Evolutionary conservation across 1,139 yeast genomes (phyloP), one percentile per base, ranked within the genome.

Genomic region (Hanseniaspora gamundiae): DNA sequence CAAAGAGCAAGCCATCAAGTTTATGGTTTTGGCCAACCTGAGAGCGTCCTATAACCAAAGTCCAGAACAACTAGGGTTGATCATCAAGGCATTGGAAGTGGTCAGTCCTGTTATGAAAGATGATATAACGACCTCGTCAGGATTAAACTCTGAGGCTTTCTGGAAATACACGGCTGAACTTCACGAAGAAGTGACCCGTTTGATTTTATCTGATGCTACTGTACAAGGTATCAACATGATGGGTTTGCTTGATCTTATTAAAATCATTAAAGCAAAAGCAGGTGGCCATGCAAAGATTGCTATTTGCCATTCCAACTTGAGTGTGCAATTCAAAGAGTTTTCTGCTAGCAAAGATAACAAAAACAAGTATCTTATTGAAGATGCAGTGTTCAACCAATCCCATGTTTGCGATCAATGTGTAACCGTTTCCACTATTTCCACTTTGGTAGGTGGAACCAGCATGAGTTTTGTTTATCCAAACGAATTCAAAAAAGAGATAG

Each of bases 341-440:
- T n/a, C 9, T 4, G 9, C 9, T 19, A 30, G 17, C 9, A 19
- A 30, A n/a, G 19, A 11, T 30, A 16, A 30, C 35, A 16, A 11
- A n/a, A 11, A 17, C 10, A 33, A 33, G 22, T 33, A 33, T 11
- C 7, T 27, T 4, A 28, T 40, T n/a, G 16, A 33, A 26, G 27
- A 35, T 20, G 42, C 33, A 16, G 26, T 38, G 4, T 42, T 42
- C 35, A 42, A 42, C 16, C 44, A 42, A 26, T 42, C 42, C 2
- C 36, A 38, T 19, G 39, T 38, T 35, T 19, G 10, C 16, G 11
- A 21, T 3, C n/a, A 36, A 11, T 36, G 19, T 14, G 21, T 36
- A 9, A 33, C 39, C 16, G 38, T 39, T 17, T 42, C 45, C 4
- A 17, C 24, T 7, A 35, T 41, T 16, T 31, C 39, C 1, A 28